Conservation (phyloP, 352 stramenopile genomes). For the Globisporangium spinosum region DNA sequence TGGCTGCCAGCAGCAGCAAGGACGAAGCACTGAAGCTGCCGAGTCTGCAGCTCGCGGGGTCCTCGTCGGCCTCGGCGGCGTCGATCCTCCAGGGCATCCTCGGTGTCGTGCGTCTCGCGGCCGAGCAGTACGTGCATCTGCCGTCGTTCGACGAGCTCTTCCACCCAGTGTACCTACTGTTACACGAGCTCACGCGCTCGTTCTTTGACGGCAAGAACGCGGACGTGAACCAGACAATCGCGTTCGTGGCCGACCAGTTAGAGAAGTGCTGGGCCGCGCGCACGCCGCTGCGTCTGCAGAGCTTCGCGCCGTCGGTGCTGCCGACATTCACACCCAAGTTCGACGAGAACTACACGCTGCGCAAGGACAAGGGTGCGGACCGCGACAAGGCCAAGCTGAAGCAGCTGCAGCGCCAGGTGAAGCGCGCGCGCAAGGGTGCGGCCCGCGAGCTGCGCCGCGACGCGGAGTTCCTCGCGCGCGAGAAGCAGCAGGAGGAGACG, state of each 20-base stretch:
- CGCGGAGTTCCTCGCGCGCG: constrained; percentile 91
- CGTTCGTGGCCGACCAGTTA: constrained; percentile 42
- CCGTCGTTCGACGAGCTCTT: constrained; percentile 76
- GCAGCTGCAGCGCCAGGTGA: constrained; percentile 93
- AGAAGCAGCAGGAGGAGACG: constrained; percentile 89
- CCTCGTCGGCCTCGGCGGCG: constrained; percentile 39
- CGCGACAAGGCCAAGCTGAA: constrained; percentile 84
- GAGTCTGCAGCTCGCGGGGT: constrained; percentile 32
- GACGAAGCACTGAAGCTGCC: constrained; percentile 25
- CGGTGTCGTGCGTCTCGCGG: constrained; percentile 40
- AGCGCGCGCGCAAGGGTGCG: constrained; percentile 94
- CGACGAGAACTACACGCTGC: constrained; percentile 89
- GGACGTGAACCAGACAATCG: constrained; percentile 47
- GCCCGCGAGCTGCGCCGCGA: constrained; percentile 94
- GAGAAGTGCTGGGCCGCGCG: constrained; percentile 43
- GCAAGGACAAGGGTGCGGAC: constrained; percentile 88
- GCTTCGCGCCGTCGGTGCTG: constrained; percentile 58
- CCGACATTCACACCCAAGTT: constrained; percentile 89
- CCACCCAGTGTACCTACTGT: constrained; percentile 61
- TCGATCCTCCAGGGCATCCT: constrained; percentile 47
- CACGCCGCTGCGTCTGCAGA: constrained; percentile 72
- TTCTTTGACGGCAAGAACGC: constrained; percentile 23
- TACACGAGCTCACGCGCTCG: constrained; percentile 55
- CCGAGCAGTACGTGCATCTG: constrained; percentile 56
- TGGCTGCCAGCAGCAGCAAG: constrained; percentile 18